Evolutionary conservation across 371 early-diverging fungal species (phyloP), one percentile per base, ranked within the genome.

Genomic region (Mucor velutinosus): DNA sequence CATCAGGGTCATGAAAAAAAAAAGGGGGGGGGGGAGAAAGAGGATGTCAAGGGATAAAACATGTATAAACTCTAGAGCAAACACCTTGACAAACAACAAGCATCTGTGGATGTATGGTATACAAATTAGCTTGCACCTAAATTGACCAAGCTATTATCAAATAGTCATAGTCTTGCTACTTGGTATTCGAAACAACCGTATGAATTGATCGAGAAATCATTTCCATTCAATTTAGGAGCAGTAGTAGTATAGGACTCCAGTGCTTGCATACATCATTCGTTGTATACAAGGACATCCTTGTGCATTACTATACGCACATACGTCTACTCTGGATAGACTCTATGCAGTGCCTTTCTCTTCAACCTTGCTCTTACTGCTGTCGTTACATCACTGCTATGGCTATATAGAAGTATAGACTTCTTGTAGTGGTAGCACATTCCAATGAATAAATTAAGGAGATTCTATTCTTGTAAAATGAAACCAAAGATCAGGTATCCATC

Each of bases 1-100:
- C 32, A 60, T 60, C 35, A 60, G 61, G 61, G 47, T 47, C 47
- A 47, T 47, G 10, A 41, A 32, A 19, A 35, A 60, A 60, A 49
- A 33, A 33, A 7, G 7, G 33, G 33, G 33, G 33, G 33, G 33
- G 17, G 32, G 49, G 61, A 49, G 62, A 30, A 21, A 49, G 12
- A 32, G 33, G 33, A 12, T 51, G 51, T 7, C 37, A 35, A 60
- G 60, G 41, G 41, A 27, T 27, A 60, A 60, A 43, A 43, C 21
- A 41, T 32, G 32, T n/a, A 29, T 14, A 56, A 1, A 8, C 3
- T 37, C 4, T 1, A 14, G 12, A 37, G 37, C 14, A 11, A 37
- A 37, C 32, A 25, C 12, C 23, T 51, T 8, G 21, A 51, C n/a
- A 49, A 51, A 25, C 10, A 51, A 14, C 23, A 23, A 49, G 21